Evolutionary conservation across 1,284 basidiomycete species (phyloP), one percentile per base, ranked within the genome.

Genomic region (Ceratobasidium sp.): DNA sequence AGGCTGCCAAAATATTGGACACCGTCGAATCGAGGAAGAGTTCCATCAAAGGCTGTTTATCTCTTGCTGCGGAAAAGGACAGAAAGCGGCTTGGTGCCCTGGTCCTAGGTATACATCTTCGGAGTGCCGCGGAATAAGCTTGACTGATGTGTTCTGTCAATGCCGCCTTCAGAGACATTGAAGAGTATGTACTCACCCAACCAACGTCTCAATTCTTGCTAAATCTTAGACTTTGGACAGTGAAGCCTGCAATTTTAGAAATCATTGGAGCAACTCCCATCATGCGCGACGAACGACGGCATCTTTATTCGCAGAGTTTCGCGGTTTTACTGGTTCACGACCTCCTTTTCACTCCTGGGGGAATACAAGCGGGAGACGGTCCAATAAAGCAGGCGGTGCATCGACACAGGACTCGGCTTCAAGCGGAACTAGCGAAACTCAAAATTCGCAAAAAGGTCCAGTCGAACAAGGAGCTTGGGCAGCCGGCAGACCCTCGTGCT

Each of bases 281-380:
- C n/a, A 83, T 92, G 76, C 87, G 87, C 68, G 85, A 91, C 78
- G 94, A 96, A 82, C 87, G 86, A 76, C 88, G 89, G 81, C 89
- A 90, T 75, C 86, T 97, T 74, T 88, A 87, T 0, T 91, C 92
- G 0, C 74, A 75, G 34, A 93, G 90, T 79, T 86, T 97, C 62
- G 88, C 91, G 5, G 85, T 94, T 16, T 90, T 96, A 49, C 89
- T 98, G 37, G 88, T 96, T 2, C 95, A 98, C 78, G 96, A 98
- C 81, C 83, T 95, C 14, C 85, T 98, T 39, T 86, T 97, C 59
- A 86, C 91, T 19, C 83, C 87, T 22, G 92, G 93, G 22, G 81
- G 81, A 3, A 95, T 96, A 77, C 92, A 96, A 80, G 92, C 94
- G 0, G 90, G 92, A 29, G 93, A 95, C 80, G 95, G 95, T 37